Evolutionary conservation across 2,329 filamentous ascomycete species (phyloP).

Genomic region (Aureobasidium sp.): DNA sequence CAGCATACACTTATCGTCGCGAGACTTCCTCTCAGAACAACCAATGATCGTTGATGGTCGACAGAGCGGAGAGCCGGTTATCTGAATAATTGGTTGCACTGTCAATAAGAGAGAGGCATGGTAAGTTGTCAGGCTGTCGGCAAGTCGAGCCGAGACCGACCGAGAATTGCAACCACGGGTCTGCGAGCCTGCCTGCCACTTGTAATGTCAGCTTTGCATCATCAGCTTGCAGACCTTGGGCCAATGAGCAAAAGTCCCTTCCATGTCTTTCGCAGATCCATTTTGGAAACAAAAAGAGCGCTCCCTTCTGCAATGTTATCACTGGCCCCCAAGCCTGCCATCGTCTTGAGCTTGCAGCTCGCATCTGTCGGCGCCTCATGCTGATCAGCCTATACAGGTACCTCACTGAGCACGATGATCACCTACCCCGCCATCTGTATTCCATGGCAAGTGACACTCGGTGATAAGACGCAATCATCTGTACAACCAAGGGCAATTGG

Average conservation of each 20-base stretch:
- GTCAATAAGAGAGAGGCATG: background rate
- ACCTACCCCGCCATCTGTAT: background rate
- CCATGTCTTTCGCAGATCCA: background rate
- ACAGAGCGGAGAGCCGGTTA: background rate
- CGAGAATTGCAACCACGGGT: background rate
- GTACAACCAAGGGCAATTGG: background rate
- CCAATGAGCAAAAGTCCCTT: background rate
- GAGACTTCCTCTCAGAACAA: background rate
- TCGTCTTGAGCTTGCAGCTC: background rate
- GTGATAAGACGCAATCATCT: background rate
- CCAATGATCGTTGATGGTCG: background rate
- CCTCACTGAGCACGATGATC: background rate
- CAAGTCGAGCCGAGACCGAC: background rate
- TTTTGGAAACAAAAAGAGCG: background rate
- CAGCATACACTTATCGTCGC: background rate
- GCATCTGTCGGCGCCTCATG: background rate
- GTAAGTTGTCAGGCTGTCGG: background rate
- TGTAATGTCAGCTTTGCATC: background rate
- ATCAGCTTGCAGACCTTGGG: background rate
- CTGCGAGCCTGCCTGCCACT: background rate
- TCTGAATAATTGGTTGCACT: background rate
- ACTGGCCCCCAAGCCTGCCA: background rate
- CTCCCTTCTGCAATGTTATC: background rate
- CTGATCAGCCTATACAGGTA: background rate
- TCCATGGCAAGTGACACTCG: background rate